Conservation (phyloP, 2,329 filamentous ascomycete species). For the Sporothrix dimorphospora region DNA sequence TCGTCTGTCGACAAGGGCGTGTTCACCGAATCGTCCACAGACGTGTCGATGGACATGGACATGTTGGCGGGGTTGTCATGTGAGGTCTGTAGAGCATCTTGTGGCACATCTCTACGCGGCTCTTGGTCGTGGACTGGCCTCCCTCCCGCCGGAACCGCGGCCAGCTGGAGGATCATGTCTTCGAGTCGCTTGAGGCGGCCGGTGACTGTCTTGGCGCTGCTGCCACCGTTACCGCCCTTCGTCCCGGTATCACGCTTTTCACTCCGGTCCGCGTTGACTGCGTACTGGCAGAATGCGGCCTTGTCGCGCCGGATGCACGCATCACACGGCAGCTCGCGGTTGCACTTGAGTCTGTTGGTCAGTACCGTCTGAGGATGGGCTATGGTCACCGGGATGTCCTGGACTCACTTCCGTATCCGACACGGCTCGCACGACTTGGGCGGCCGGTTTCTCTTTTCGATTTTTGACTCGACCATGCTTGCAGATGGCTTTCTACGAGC, state of each 20-base stretch:
- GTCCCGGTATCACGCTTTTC: slow-evolving; percentile 22
- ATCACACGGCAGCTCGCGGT: slow-evolving; percentile 41
- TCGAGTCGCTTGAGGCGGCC: slow-evolving; percentile 40
- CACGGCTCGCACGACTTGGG: slow-evolving; percentile 44
- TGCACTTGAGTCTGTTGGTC: slow-evolving; percentile 40
- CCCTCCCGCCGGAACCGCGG: background rate
- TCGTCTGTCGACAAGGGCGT: background rate
- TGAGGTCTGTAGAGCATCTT: background rate
- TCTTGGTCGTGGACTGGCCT: background rate
- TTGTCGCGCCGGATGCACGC: slow-evolving; percentile 39
- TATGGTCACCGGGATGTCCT: background rate
- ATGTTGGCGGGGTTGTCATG: background rate
- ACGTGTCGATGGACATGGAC: background rate
- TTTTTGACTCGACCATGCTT: slow-evolving; percentile 27
- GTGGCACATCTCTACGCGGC: too few relatives aligned
- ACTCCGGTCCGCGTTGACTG: slow-evolving; percentile 38
- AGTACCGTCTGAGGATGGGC: background rate
- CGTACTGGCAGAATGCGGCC: slow-evolving; percentile 38
- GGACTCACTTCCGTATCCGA: slow-evolving; percentile 40
- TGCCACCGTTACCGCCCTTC: background rate
- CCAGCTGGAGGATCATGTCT: slow-evolving; percentile 36
- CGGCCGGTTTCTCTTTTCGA: slow-evolving; percentile 43
- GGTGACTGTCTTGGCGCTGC: slow-evolving; percentile 12
- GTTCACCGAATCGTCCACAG: background rate
- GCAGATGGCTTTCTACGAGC: background rate